Evolutionary conservation across 2,329 filamentous ascomycete genomes (phyloP).

Genomic region (Paecilomyces sp.): DNA sequence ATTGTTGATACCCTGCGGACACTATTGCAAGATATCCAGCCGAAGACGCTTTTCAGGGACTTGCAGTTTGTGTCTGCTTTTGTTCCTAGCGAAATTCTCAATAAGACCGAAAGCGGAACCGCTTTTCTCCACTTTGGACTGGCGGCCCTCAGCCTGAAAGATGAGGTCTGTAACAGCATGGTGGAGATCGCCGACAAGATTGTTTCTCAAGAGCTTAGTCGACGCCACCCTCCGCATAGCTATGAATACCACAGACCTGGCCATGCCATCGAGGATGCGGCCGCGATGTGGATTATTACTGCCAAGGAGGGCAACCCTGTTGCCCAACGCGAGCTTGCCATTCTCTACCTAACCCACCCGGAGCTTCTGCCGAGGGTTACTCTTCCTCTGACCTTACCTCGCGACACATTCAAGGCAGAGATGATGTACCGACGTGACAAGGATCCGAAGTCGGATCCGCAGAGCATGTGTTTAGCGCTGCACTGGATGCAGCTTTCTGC

Average conservation of each 20-base stretch:
- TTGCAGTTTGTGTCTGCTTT: slow-evolving; percentile 64
- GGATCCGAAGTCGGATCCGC: slow-evolving; percentile 68
- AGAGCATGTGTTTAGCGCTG: slow-evolving; percentile 85
- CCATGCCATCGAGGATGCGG: slow-evolving; percentile 60
- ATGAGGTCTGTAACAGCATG: slow-evolving; percentile 79
- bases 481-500: slow-evolving; percentile 96
- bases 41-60: slow-evolving; percentile 73
- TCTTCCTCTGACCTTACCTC: slow-evolving; percentile 72
- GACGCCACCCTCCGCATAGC: slow-evolving; percentile 24
- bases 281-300: slow-evolving; percentile 83
- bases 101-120: slow-evolving; percentile 56
- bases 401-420: slow-evolving; percentile 84
- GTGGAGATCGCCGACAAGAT: slow-evolving; percentile 67
- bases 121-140: slow-evolving; percentile 88
- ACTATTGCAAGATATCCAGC: slow-evolving; percentile 64
- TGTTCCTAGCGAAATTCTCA: slow-evolving; percentile 50
- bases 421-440: slow-evolving; percentile 62
- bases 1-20: slow-evolving; percentile 61
- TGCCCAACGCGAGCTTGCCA: slow-evolving; percentile 85
- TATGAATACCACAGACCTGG: slow-evolving; percentile 21
- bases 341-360: slow-evolving; percentile 88
- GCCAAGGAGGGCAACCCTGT: slow-evolving; percentile 85
- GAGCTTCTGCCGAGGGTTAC: slow-evolving; percentile 75
- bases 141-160: slow-evolving; percentile 80
- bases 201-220: slow-evolving; percentile 48